phyloP scores from a whole-genome alignment of 306 rosid genomes.

The Vicia villosa region DNA sequence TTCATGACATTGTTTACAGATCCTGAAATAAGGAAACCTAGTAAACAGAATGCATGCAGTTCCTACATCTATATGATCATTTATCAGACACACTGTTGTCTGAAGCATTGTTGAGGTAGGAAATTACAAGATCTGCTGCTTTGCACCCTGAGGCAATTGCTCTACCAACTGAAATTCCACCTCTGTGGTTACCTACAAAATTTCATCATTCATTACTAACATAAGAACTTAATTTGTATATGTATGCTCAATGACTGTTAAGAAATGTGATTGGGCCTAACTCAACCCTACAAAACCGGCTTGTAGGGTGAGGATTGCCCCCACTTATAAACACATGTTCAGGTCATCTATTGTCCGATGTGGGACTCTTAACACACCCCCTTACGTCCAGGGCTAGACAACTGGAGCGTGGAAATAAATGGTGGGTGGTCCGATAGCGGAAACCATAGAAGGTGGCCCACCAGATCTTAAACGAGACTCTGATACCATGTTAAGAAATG shows the following conservation, averaged over 20 bases:
- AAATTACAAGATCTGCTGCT: constrained; percentile 87
- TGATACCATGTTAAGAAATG: too few species aligned
- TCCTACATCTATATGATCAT: constrained; percentile 31
- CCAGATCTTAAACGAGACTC: too few species aligned
- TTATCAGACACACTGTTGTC: constrained; percentile 38
- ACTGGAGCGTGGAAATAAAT: too few species aligned
- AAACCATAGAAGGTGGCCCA: too few species aligned
- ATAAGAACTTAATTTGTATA: background rate
- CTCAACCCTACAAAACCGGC: too few species aligned
- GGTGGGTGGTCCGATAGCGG: too few species aligned
- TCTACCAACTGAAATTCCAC: constrained; percentile 88
- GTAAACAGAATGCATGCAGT: constrained; percentile 19
- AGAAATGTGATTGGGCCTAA: too few species aligned
- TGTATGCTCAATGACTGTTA: background rate
- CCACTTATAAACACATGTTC: too few species aligned
- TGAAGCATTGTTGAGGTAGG: constrained; percentile 69
- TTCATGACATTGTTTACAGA: constrained; percentile 22
- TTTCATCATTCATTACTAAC: constrained; percentile 18
- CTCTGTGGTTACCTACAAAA: constrained; percentile 73
- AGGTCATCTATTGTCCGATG: too few species aligned
- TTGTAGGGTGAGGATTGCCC: too few species aligned
- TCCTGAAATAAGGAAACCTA: constrained; percentile 24
- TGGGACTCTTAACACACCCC: too few species aligned
- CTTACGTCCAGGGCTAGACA: too few species aligned
- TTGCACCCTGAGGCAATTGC: constrained; percentile 85